Evolutionary conservation across 306 rosid genomes (phyloP), one percentile per base, ranked within the genome.

Genomic region (Pachyrhizus erosus): DNA sequence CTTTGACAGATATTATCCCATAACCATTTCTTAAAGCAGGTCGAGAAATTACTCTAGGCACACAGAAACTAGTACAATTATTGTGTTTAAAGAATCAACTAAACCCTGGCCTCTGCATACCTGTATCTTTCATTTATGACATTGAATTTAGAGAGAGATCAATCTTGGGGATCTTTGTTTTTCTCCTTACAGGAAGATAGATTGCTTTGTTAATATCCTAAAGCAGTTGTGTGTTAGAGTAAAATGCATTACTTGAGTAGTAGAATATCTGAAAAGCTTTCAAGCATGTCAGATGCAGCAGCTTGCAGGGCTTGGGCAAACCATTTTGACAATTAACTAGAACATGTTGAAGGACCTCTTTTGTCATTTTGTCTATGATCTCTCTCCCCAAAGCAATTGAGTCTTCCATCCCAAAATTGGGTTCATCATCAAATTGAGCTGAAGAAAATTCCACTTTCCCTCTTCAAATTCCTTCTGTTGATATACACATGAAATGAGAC

Each of bases 201-300:
- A 87, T 39, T 55, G 84, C 82, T 81, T 87, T 87, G 6, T 51
- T 9, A 48, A 87, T 87, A 68, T 83, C 85, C 5, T 70, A 39
- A 37, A 83, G 77, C 70, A 87, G 3, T 55, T 71, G 75, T 8
- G 85, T 74, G 17, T 75, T 11, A 1, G 89, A 83, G 45, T 86
- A 85, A 15, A 7, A 83, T 13, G 49, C 51, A 67, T 86, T 83
- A 2, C 73, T 26, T 0, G 81, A 64, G 81, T 77, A 37, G 81
- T 3, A 87, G 73, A 87, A 84, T 86, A 87, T 80, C 46, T 87
- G 81, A 55, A 87, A 86, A 14, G 34, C 85, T 70, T 80, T 86
- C 58, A 86, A 49, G 66, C 87, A 86, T 23, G 85, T 75, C 10
- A 86, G 78, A 74, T 87, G 83, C 4, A 87, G 76, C 39, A 27